A percentile compares a stretch with the other conserved stretches of the same genome.
These are phyloP conservation scores for Pichia thaimueangensis DNA, from an alignment of 805 yeast species.

Conservation along the genomic window DNA sequence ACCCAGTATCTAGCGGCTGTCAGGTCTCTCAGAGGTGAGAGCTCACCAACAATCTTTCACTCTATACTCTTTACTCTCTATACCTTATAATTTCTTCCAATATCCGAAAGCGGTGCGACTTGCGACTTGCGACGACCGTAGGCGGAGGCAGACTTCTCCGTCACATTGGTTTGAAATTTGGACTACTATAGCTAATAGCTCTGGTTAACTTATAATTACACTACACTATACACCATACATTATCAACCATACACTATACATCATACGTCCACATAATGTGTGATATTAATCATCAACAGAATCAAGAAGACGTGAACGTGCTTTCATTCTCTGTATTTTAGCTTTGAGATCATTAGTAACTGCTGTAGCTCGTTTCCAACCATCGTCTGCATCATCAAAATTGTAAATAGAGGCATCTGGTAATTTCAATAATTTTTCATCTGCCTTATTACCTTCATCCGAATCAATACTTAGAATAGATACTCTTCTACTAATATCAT, in stretches of 20 bases:
- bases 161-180: too few relatives aligned
- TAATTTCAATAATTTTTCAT: constrained; percentile 12
- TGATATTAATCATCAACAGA: constrained; percentile 2
- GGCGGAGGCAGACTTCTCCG: too few relatives aligned
- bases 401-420: constrained; percentile 24
- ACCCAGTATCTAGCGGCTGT: too few relatives aligned
- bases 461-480: constrained; percentile 29
- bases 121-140: too few relatives aligned
- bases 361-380: constrained; percentile 87
- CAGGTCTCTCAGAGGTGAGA: too few relatives aligned
- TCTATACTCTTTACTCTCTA: too few relatives aligned
- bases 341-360: constrained; percentile 82
- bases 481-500: constrained; percentile 29
- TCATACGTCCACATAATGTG: too few relatives aligned
- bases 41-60: too few relatives aligned
- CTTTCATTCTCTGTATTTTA: constrained; percentile 84
- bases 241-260: neutral
- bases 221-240: neutral
- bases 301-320: constrained; percentile 34
- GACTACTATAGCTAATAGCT: too few relatives aligned
- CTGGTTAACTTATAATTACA: too few relatives aligned
- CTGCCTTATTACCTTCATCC: constrained; percentile 12
- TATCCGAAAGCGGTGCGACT: too few relatives aligned
- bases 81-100: too few relatives aligned
- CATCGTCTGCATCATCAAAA: constrained; percentile 48